Evolutionary conservation across 192 early-diverging fungal genomes (phyloP), one percentile per base, ranked within the genome.

Genomic region (Backusella psychrophila): DNA sequence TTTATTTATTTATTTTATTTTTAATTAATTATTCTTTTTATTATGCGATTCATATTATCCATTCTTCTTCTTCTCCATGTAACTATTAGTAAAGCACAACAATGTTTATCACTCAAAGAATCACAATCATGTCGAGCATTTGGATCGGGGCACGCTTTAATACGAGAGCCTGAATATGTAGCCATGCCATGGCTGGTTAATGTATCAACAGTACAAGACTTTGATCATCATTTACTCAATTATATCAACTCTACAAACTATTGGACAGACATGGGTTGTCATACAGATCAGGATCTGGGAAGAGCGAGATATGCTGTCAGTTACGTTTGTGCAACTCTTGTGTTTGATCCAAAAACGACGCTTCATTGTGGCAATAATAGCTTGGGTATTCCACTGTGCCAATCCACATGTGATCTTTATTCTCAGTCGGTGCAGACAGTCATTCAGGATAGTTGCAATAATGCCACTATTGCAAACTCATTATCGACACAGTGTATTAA

Each of bases 131-230:
- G 74, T 75, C 65, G n/a, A 41, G 65, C 36, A 21, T 75, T 75
- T 46, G 67, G 14, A 8, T 35, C 34, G 14, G 31, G 38, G 11
- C 38, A 75, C 53, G 44, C 69, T 31, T 49, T 66, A 14, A 68
- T 75, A 44, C 35, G 66, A 41, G 39, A 75, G 8, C 31, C 74
- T 12, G 2, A 26, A 4, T 68, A 44, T 75, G 74, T 68, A 6
- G 31, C 66, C 7, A 68, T 67, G 21, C 74, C 74, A 34, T 75
- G 74, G 74, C 42, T 75, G 2, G 74, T 49, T 21, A 75, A 75
- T 49, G 44, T 75, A 23, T 63, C 66, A 1, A 67, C 74, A 6
- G 26, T 75, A 11, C 23, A 23, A 4, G 74, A 41, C 7, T 75
- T 75, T 49, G 74, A 75, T 53, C 41, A 67, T 2, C 53, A 41